phyloP scores from a whole-genome alignment of 2,329 filamentous ascomycete genomes.

The Colletotrichum liriopes region DNA sequence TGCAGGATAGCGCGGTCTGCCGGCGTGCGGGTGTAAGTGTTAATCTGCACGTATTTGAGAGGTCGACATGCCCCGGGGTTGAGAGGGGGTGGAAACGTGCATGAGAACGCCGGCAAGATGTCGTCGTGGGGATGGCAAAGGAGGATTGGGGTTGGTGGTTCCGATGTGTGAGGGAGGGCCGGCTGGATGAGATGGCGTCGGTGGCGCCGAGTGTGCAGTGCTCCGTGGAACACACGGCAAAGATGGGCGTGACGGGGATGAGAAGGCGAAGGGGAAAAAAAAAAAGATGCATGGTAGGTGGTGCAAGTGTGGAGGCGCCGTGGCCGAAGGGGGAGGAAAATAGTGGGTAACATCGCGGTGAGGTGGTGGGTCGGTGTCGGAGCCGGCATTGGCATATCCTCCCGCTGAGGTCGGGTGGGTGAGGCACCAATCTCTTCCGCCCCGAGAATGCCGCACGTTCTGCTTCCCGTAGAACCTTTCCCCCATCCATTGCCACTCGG shows the following conservation, averaged over 20 bases:
- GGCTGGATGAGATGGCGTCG: conserved; percentile 26
- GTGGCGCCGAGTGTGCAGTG: conserved; percentile 13
- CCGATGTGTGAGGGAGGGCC: neutral
- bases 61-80: neutral
- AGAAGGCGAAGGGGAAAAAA: neutral
- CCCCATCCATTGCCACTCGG: no score
- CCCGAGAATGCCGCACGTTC: no score
- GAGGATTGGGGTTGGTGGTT: neutral
- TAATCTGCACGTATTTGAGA: conserved; percentile 3
- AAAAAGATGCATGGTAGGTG: neutral
- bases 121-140: conserved; percentile 25
- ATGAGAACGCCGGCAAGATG: conserved; percentile 16
- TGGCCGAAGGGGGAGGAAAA: neutral
- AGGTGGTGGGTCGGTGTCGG: conserved; percentile 2
- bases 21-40: conserved; percentile 13
- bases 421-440: no score
- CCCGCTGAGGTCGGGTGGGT: neutral
- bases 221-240: neutral
- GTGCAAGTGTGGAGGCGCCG: neutral
- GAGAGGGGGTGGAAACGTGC: neutral
- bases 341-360: neutral
- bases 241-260: neutral
- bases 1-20: neutral
- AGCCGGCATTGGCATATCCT: conserved; percentile 1
- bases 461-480: no score